Base-by-base conservation (phyloP, 2,329 filamentous ascomycete genomes). In the Macrophomina pseudophaseolina region DNA sequence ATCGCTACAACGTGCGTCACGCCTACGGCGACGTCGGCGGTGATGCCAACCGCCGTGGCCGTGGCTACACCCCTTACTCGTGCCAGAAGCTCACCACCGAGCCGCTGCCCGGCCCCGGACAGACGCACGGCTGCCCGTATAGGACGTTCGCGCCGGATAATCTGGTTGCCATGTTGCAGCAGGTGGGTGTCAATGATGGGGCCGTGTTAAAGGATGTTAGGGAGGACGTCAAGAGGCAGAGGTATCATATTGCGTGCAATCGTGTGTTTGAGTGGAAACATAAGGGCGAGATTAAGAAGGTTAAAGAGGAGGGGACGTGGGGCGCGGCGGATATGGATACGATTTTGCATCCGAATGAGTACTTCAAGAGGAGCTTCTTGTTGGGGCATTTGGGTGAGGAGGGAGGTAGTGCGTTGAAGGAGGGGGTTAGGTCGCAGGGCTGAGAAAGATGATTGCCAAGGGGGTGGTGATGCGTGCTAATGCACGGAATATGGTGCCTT, bases 1-100 rank as follows among this genome's bases (percentile, higher is more conserved):
- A 99, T 81, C 87, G 91, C 52, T 99, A 99, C 85, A 98, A 99
- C 77, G 88, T 98, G 67, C 91, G 94, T n/a, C 94, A 99, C 84
- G 80, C 85, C 0, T 99, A 98, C 77, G 95, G 95, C 71, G 94
- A 98, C 73, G 95, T 98, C 0, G 95, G 95, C 65, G 94, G 94
- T 67, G 94, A 98, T 79, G 85, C 89, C 23, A 97, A 97, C 75
- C 87, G 94, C 38, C 88, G 94, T 64, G 91, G 93, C 49, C 87
- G 91, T 65, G 94, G 94, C 23, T 97, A 97, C 77, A 91, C 91
- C 58, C 93, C 95, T 0, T 96, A 93, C 75, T 95, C 91, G 64
- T 99, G 95, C 78, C 94, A 98, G 75, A 97, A 96, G 81, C 94
- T 99, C 63, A 84, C 98, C 32, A 95, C 90, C 0, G 95, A 99